A percentile compares a stretch with the other conserved stretches of the same genome.
These are phyloP conservation scores for Phytophthora hybrid DNA, from an alignment of 352 stramenopile species.

Conservation along the genomic window DNA sequence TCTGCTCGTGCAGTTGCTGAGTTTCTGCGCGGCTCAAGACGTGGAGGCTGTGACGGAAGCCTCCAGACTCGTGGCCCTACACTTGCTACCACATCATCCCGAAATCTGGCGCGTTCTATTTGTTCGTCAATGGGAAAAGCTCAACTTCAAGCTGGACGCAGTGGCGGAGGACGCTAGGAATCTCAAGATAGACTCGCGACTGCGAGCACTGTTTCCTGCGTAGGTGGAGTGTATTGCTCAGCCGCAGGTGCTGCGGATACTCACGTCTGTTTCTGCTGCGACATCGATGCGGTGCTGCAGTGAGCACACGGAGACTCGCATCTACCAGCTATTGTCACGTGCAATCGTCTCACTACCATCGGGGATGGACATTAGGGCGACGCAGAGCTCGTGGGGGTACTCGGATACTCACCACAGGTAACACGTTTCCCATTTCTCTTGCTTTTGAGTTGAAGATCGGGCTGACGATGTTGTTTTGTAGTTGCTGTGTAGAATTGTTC, in stretches of 20 bases:
- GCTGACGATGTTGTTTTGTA: not conserved
- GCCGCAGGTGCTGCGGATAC: not conserved
- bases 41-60: constrained; percentile 56
- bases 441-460: not conserved
- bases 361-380: constrained; percentile 62
- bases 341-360: constrained; percentile 62
- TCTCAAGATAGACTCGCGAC: constrained; percentile 42
- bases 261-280: not conserved
- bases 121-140: constrained; percentile 51
- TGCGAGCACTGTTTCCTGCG: constrained; percentile 51
- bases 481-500: constrained; percentile 18
- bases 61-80: constrained; percentile 43
- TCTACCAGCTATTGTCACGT: constrained; percentile 73
- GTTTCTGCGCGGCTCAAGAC: constrained; percentile 45
- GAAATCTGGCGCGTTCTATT: constrained; percentile 64
- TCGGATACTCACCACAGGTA: constrained; percentile 55
- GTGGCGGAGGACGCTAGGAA: constrained; percentile 8
- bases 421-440: constrained; percentile 7
- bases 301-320: constrained; percentile 55
- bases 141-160: constrained; percentile 59
- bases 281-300: constrained; percentile 18
- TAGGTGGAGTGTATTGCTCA: constrained; percentile 17
- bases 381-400: constrained; percentile 38
- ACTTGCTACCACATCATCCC: constrained; percentile 57
- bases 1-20: constrained; percentile 46